Conservation (phyloP, 495 filamentous ascomycete species). For the Amphirosellinia nigrospora region DNA sequence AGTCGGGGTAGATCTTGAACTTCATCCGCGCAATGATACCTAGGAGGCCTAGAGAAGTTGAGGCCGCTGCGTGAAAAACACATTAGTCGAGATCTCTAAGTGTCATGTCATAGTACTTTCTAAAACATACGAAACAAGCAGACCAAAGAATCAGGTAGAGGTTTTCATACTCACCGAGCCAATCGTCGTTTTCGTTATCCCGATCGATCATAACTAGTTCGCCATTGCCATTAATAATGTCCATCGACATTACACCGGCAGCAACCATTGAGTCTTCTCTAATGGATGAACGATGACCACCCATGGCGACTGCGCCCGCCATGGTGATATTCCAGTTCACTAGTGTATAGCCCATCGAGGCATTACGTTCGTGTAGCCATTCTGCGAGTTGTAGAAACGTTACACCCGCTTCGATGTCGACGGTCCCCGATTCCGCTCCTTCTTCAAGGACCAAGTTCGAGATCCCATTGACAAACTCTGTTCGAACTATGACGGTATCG, state of each 20-base stretch:
- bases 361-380: slow-evolving; percentile 50
- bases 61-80: no score
- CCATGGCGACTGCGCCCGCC: slow-evolving; percentile 57
- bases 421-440: slow-evolving; percentile 44
- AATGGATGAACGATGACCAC: slow-evolving; percentile 53
- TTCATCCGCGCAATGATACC: slow-evolving; percentile 55
- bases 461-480: slow-evolving; percentile 51
- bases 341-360: slow-evolving; percentile 54
- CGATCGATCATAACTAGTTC: slow-evolving; percentile 47
- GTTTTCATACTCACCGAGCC: no score
- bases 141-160: no score
- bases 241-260: slow-evolving; percentile 52
- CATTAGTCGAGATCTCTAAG: no score
- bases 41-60: slow-evolving; percentile 53
- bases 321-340: slow-evolving; percentile 62
- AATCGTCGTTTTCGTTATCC: slow-evolving; percentile 49
- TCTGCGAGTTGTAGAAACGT: slow-evolving; percentile 59
- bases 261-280: slow-evolving; percentile 59
- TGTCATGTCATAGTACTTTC: no score
- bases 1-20: slow-evolving; percentile 53
- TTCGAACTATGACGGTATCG: slow-evolving; percentile 52
- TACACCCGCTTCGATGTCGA: slow-evolving; percentile 55
- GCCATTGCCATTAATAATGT: slow-evolving; percentile 55
- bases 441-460: slow-evolving; percentile 45
- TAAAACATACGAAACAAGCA: no score